Evolutionary conservation across 2,329 filamentous ascomycete species (phyloP).

Genomic region (Colletotrichum euphorbiae): DNA sequence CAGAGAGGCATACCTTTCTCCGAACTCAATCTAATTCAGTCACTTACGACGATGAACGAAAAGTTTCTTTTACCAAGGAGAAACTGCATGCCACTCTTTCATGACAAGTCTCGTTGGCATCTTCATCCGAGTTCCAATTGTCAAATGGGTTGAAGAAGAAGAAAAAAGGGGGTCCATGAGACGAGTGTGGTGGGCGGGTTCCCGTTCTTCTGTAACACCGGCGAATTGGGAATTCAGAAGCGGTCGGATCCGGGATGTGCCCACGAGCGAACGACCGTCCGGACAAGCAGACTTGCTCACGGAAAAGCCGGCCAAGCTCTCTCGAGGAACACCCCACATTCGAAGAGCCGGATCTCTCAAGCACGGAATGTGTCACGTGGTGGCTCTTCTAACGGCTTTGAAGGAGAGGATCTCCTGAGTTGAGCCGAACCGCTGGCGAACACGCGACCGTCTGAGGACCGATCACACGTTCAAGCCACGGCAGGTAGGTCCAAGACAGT

Average conservation of each 20-base stretch:
- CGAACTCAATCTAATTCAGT: neutral
- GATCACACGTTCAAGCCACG: neutral
- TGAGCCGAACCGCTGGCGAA: neutral
- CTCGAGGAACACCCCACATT: neutral
- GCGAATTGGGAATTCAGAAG: neutral
- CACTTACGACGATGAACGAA: neutral
- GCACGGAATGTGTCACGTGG: constrained; percentile 28
- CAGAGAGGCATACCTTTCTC: neutral
- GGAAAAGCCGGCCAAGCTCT: constrained; percentile 10
- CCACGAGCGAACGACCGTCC: neutral
- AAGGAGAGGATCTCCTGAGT: neutral
- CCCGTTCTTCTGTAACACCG: constrained; percentile 16
- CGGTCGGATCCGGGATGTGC: constrained; percentile 27
- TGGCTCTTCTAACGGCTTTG: constrained; percentile 7
- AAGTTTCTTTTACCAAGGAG: neutral
- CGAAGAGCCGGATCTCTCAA: constrained; percentile 18
- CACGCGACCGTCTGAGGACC: neutral
- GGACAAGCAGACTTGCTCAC: neutral
- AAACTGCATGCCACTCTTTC: neutral
- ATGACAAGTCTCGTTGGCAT: neutral
- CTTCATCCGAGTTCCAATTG: neutral
- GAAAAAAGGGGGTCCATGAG: neutral
- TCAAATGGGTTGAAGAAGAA: neutral
- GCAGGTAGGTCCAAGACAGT: too few species aligned
- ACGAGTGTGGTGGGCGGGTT: neutral